A percentile compares a stretch with the other conserved stretches of the same genome.
phyloP scores from a whole-genome alignment of 1,284 basidiomycete species.

The Sphagnurus paluster region DNA sequence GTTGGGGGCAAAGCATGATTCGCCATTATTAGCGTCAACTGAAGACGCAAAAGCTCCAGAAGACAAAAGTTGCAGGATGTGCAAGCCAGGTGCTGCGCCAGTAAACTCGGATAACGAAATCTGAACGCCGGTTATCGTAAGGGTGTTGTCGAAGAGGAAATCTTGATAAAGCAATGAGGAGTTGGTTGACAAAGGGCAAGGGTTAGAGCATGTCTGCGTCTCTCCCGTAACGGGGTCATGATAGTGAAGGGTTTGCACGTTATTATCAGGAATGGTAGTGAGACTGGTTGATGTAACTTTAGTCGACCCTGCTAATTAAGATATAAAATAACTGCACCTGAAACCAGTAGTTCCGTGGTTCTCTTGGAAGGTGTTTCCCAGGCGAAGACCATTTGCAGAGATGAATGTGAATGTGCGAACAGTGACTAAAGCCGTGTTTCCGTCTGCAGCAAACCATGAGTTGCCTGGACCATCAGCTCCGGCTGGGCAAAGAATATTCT shows the following conservation, averaged over 20 bases:
- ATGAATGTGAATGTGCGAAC: constrained; percentile 74
- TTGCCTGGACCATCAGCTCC: constrained; percentile 78
- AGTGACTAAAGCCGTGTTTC: constrained; percentile 70
- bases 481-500: constrained; percentile 82
- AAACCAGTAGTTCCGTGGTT: constrained; percentile 85
- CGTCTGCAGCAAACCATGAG: constrained; percentile 84
- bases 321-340: constrained; percentile 51
- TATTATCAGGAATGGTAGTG: constrained; percentile 87
- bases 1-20: constrained; percentile 75
- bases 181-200: constrained; percentile 77
- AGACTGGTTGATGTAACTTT: constrained; percentile 47
- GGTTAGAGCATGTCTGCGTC: constrained; percentile 68
- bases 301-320: constrained; percentile 3
- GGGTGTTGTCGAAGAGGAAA: constrained; percentile 72
- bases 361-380: constrained; percentile 87
- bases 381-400: constrained; percentile 76
- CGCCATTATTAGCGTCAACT: constrained; percentile 55
- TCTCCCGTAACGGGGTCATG: constrained; percentile 75
- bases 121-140: constrained; percentile 79
- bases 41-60: constrained; percentile 87
- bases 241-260: constrained; percentile 74
- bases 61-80: constrained; percentile 88
- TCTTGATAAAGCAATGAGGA: constrained; percentile 83
- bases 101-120: constrained; percentile 78
- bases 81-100: constrained; percentile 81